Base-by-base conservation (phyloP, 1,284 basidiomycete species). In the Irpex rosettiformis region DNA sequence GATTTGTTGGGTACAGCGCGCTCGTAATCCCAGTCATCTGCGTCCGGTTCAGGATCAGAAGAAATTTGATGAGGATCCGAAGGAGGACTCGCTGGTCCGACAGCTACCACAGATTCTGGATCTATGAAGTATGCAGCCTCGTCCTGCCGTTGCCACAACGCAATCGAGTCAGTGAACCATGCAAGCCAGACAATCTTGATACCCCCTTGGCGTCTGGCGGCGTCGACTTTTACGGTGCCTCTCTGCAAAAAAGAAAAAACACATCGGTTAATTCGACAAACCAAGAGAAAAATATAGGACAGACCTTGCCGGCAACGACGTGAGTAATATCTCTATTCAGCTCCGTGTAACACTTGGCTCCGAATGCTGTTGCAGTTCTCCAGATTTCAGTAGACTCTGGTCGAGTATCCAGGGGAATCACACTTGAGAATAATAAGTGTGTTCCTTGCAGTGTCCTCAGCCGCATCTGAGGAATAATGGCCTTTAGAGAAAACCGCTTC, bases 211-310 rank as follows among this genome's bases (percentile, higher is more conserved):
- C 82, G 80, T 40, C 84, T 80, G 0, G 95, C 94, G 47, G 81
- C 77, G 66, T 94, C 88, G 1, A 96, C 94, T 74, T 99, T 98
- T 62, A 89, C 88, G 0, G 96, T 98, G 33, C 93, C 93, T 62
- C 83, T 81, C 89, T 93, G 58, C 18, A 54, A 21, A 49, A 40
- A 21, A 47, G 33, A 43, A 21, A 45, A 45, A 40, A 42, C 30
- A 21, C 37, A 1, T 11, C 24, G 29, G 18, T 29, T 30, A 24
- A 43, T 42, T 61, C 24, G 37, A 43, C 58, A 52, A 57, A 8
- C 10, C 11, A 37, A 37, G 33, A 37, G 55, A 30, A 56, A 48
- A 21, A 56, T 54, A 45, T 21, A 30, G 4, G 25, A 51, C 45
- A 47, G 7, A 91, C 88, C 78, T 93, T 91, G 3, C 90, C 91